Evolutionary conservation across 2,329 filamentous ascomycete genomes (phyloP), one percentile per base, ranked within the genome.

Genomic region (Sodiomyces alkalinus): DNA sequence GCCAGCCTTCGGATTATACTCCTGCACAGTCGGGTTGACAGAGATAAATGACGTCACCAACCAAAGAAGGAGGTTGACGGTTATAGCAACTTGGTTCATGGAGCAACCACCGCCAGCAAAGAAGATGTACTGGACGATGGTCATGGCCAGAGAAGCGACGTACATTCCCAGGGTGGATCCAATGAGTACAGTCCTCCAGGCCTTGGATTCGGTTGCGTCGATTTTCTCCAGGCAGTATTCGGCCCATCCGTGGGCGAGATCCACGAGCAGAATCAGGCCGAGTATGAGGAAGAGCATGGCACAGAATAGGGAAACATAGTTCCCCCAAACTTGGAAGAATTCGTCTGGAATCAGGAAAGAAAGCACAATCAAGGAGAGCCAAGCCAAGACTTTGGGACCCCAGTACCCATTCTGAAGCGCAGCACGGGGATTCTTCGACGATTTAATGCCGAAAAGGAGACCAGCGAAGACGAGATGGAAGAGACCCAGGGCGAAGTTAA

Each of bases 21-120:
- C 83, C 53, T 98, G 90, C 10, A 98, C 73, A 1, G 69, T 70
- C 2, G 90, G 86, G 48, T 96, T 86, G 35, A 98, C 77, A 0
- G 87, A 94, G 18, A 94, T 65, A 39, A 75, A 64, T 1, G 85
- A 92, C 36, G 92, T 74, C 33, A 70, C 62, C 27, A 96, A 52
- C 58, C 92, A 77, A 28, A 94, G 62, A 19, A 96, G 51, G 10
- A 98, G 60, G 52, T 98, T 98, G 56, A 96, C 71, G 47, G 86
- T 92, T 42, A 98, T 94, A 33, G 83, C 86, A 7, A 85, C 75
- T 55, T 96, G 86, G 55, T 98, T 98, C 86, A 96, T 94, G 31
- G 80, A 69, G 53, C 90, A 98, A 34, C 74, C 73, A 20, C 66
- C 64, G 19, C 60, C 57, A 4, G 87, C 87, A 46, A 98, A 98